Evolutionary conservation across 495 filamentous ascomycete species (phyloP).

Genomic region (Penicillium crystallinum): DNA sequence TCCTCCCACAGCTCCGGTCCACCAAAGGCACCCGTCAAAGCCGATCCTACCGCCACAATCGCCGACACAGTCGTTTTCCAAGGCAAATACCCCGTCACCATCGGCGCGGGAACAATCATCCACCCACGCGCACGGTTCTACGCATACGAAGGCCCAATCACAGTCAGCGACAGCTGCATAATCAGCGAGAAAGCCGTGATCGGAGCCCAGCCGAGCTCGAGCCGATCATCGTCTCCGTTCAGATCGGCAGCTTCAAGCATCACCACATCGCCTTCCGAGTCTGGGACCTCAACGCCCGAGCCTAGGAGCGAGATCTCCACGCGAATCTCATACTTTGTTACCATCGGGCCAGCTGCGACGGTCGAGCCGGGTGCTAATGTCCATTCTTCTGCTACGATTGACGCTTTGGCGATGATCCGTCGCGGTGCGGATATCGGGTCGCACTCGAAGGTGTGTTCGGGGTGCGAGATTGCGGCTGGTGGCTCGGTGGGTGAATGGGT

Average conservation of each 20-base stretch:
- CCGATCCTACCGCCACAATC: slow-evolving; percentile 66
- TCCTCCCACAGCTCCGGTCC: slow-evolving; percentile 19
- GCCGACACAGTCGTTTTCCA: slow-evolving; percentile 69
- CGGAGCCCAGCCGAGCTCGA: slow-evolving; percentile 40
- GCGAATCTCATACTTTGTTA: slow-evolving; percentile 34
- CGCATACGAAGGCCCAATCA: slow-evolving; percentile 62
- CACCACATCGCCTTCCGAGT: not conserved
- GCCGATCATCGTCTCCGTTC: slow-evolving; percentile 9
- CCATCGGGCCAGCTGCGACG: slow-evolving; percentile 28
- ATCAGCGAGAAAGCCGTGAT: slow-evolving; percentile 67
- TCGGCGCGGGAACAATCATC: slow-evolving; percentile 68
- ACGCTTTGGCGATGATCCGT: slow-evolving; percentile 28
- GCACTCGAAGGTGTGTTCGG: slow-evolving; percentile 38
- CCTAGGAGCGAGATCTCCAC: slow-evolving; percentile 15
- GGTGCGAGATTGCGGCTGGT: slow-evolving; percentile 28
- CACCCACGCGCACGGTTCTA: slow-evolving; percentile 74
- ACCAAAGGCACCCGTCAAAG: slow-evolving; percentile 55
- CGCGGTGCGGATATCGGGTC: slow-evolving; percentile 31
- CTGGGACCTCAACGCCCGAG: not conserved
- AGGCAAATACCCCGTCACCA: slow-evolving; percentile 65
- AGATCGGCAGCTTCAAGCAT: not conserved
- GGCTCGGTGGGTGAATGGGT: slow-evolving; percentile 34
- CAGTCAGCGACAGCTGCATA: slow-evolving; percentile 67
- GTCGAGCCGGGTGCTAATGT: slow-evolving; percentile 34
- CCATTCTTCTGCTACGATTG: slow-evolving; percentile 32